A percentile compares a stretch with the other conserved stretches of the same genome.
These are phyloP conservation scores for Xanthoceras sorbifolium DNA, from an alignment of 345 rosid genomes.

Conservation along the genomic window DNA sequence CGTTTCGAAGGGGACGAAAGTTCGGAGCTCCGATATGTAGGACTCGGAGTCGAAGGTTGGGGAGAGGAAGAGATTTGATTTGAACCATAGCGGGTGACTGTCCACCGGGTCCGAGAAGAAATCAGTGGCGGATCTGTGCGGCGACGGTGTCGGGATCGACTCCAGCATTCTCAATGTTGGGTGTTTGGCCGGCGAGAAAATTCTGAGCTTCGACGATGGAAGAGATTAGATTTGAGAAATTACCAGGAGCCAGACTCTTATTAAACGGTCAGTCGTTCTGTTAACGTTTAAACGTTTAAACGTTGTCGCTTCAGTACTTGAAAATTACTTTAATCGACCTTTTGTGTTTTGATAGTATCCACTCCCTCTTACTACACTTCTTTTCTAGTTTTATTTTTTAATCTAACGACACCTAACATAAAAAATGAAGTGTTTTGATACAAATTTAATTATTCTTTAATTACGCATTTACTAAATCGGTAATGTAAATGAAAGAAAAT, in stretches of 20 bases:
- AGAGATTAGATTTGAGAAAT: neutral
- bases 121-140: constrained; percentile 85
- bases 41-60: constrained; percentile 81
- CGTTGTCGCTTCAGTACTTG: too few relatives aligned
- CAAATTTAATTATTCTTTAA: too few relatives aligned
- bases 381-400: too few relatives aligned
- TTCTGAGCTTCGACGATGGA: neutral
- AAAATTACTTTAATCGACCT: too few relatives aligned
- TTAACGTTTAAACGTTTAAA: too few relatives aligned
- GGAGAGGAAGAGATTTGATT: constrained; percentile 82
- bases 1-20: constrained; percentile 92
- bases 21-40: constrained; percentile 90
- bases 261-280: too few relatives aligned
- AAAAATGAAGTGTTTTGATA: too few relatives aligned
- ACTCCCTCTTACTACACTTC: too few relatives aligned
- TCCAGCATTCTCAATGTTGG: constrained; percentile 43
- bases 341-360: too few relatives aligned
- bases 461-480: too few relatives aligned
- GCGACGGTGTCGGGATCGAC: constrained; percentile 45
- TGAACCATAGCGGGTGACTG: constrained; percentile 93
- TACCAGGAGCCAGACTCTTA: neutral
- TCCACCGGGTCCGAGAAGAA: constrained; percentile 91
- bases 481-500: too few relatives aligned
- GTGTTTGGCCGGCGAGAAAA: neutral
- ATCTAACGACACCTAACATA: too few relatives aligned